Base-by-base conservation (phyloP, 768 basidiomycete species). In the Mycena polygramma region DNA sequence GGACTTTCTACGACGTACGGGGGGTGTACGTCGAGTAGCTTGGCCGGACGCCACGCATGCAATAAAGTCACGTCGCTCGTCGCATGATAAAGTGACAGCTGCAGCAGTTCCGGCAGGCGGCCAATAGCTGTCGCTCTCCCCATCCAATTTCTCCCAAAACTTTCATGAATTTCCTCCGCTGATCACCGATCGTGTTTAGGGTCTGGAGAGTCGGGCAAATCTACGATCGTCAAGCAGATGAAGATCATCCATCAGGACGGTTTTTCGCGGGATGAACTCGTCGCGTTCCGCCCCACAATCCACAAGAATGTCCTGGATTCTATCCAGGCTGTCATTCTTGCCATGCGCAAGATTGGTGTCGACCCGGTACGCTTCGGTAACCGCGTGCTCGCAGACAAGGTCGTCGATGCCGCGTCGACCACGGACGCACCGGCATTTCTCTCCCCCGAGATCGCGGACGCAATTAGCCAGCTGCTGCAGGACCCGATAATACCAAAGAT, bases 211-310 rank as follows among this genome's bases (percentile, higher is more conserved):
- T 94, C 93, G 0, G 97, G 97, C 8, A 98, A 98, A 82, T 92
- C 90, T 6, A 99, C 97, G 0, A 95, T 99, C 73, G 96, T 98
- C 43, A 98, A 99, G 79, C 97, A 99, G 81, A 98, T 99, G 96
- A 98, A 97, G 86, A 97, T 98, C 67, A 96, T 98, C 57, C 94
- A 99, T 79, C 94, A 97, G 79, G 90, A 92, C 70, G 97, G 97
- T 15, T 99, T 96, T 81, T 89, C 91, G 3, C 80, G 82, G 10
- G 88, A 92, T 0, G 96, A 98, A 79, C 89, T 95, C 35, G 84
- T 91, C 69, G 86, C 89, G 4, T 97, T 90, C 83, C 86, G 92
- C 22, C 88, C 91, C 0, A 91, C 92, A 37, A 91, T 99, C 57
- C 95, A 92, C 81, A 90, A 90, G 75, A 94, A 97, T 79, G 90